Evolutionary conservation across 371 early-diverging fungal species (phyloP).

Genomic region (Saksenaea vasiformis): DNA sequence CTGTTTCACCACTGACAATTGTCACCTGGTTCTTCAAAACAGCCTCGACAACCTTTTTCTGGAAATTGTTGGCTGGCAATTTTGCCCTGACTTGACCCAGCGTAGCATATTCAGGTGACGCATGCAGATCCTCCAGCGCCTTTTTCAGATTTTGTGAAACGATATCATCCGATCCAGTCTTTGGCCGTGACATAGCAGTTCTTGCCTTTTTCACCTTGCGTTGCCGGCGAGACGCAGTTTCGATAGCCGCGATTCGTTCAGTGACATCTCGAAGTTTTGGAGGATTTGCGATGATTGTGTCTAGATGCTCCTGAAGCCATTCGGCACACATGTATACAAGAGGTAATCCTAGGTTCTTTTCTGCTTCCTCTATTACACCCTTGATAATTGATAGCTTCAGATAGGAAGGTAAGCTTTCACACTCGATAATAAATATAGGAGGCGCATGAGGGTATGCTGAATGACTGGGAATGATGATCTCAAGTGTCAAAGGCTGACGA

Average conservation of each 20-base stretch:
- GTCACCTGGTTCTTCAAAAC: slow-evolving; percentile 55
- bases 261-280: slow-evolving; percentile 60
- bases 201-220: slow-evolving; percentile 2
- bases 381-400: slow-evolving; percentile 68
- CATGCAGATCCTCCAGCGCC: slow-evolving; percentile 27
- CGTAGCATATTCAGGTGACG: slow-evolving; percentile 46
- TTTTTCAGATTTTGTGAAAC: slow-evolving; percentile 26
- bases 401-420: slow-evolving; percentile 70
- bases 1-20: slow-evolving; percentile 80
- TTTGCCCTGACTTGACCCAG: slow-evolving; percentile 54
- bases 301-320: slow-evolving; percentile 69
- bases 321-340: slow-evolving; percentile 68
- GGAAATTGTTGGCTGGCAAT: slow-evolving; percentile 70
- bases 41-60: slow-evolving; percentile 55
- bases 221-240: not conserved
- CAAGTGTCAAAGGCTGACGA: slow-evolving; percentile 41
- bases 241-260: slow-evolving; percentile 37
- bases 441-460: slow-evolving; percentile 65
- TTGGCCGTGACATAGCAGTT: not conserved
- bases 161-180: slow-evolving; percentile 6
- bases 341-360: slow-evolving; percentile 61
- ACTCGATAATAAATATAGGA: slow-evolving; percentile 67
- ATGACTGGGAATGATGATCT: slow-evolving; percentile 54
- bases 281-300: slow-evolving; percentile 59
- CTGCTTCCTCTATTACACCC: slow-evolving; percentile 57